Evolutionary conservation across 176 grass and related monocot species (phyloP), one percentile per base, ranked within the genome.

Genomic region (maize (Zea mays)): DNA sequence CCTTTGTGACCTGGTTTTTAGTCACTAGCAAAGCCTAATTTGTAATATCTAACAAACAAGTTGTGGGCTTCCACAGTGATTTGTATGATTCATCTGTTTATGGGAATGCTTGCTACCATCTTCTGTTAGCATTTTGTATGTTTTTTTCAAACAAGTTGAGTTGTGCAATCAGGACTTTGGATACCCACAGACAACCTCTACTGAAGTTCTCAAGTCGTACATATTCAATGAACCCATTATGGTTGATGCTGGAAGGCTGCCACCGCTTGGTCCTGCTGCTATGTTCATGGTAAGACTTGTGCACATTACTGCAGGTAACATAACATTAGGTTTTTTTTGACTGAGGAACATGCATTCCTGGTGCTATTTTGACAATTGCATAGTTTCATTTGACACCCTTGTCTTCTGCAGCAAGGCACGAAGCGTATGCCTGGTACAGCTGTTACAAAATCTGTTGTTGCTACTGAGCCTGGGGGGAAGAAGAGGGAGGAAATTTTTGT

Each of bases 401-500:
- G 62, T 90, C 55, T 87, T 71, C 43, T 89, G 84, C 92, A 99
- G 92, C 96, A 95, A 95, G 96, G 96, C n/a, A 85, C 90, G 0
- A 99, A 99, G 76, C 84, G 92, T 44, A 99, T 99, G 96, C 96
- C 96, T 60, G 96, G 96, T 79, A 99, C 92, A 62, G 96, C 96
- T 93, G 86, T 99, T 76, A 99, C 96, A 71, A 99, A 99, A 95
- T 99, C 96, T 65, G 92, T 99, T 67, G 92, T 99, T 84, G 92
- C 92, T 43, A 99, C 72, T 39, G 92, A 99, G 19, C 78, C 88
- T 81, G 27, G 96, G 96, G 81, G 92, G 52, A 99, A 91, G 75
- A 99, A 93, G 85, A 92, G 96, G 62, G 96, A 99, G 78, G 96
- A 95, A 74, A 99, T 99, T 81, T 99, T 99, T 87, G 96, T 99